Conservation (phyloP, 257 asterid genomes). For the Ocimum tenuiflorum region DNA sequence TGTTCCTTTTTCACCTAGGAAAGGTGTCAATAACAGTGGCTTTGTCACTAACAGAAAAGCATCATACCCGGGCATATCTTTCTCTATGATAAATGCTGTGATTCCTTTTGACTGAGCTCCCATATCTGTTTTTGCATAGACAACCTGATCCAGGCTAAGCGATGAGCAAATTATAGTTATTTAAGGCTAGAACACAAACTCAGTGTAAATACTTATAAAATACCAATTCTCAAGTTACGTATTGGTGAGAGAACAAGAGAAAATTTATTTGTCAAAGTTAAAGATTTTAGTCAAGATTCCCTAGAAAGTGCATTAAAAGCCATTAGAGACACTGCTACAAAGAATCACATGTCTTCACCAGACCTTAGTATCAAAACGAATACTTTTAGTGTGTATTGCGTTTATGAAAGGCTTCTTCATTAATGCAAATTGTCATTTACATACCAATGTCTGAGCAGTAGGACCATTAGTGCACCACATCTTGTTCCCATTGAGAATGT, state of each 20-base stretch:
- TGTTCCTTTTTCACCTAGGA: not conserved
- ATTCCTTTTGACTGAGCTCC: constrained; percentile 84
- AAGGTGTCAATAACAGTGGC: not conserved
- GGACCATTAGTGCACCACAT: constrained; percentile 99
- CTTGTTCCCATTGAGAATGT: constrained; percentile 85
- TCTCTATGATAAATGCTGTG: constrained; percentile 91
- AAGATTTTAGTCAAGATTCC: not conserved
- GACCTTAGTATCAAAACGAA: not conserved
- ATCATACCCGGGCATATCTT: constrained; percentile 90
- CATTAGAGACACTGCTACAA: not conserved
- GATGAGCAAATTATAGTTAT: constrained; percentile 22
- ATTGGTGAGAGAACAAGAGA: not conserved
- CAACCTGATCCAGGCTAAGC: constrained; percentile 57
- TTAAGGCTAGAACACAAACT: not conserved
- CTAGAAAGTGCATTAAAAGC: not conserved
- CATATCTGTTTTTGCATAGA: constrained; percentile 87
- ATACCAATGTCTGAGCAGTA: constrained; percentile 81
- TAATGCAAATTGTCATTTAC: not conserved
- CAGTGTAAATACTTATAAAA: not conserved
- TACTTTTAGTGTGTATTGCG: not conserved
- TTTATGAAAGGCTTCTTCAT: not conserved
- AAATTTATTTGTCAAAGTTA: not conserved
- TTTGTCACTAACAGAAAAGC: constrained; percentile 20
- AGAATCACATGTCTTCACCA: not conserved
- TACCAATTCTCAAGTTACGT: not conserved